These are phyloP conservation scores for Middelhovenomyces tepae DNA, from an alignment of 805 yeast species.

Conservation along the genomic window DNA sequence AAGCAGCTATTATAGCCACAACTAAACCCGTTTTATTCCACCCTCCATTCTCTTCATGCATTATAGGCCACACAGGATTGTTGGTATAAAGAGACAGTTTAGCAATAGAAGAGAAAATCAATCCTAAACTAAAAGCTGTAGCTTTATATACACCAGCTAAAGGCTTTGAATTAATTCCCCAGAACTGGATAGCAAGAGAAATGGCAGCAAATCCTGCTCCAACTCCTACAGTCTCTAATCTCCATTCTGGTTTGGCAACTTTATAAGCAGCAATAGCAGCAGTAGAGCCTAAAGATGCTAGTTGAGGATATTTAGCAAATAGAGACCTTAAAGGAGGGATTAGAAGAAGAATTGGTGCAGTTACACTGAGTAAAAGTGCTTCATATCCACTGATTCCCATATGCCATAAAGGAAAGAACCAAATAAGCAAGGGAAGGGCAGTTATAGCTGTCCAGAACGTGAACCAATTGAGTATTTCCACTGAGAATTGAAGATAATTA, in stretches of 20 bases:
- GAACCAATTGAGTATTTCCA: slow-evolving; percentile 49
- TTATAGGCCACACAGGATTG: slow-evolving; percentile 94
- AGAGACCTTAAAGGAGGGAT: slow-evolving; percentile 37
- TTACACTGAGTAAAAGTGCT: slow-evolving; percentile 48
- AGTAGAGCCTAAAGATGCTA: slow-evolving; percentile 45
- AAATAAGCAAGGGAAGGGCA: slow-evolving; percentile 73
- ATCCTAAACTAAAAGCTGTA: slow-evolving; percentile 58
- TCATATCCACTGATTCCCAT: slow-evolving; percentile 98
- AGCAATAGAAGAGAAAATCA: slow-evolving; percentile 60
- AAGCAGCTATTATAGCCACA: slow-evolving; percentile 54
- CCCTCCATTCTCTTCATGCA: slow-evolving; percentile 82
- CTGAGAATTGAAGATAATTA: slow-evolving; percentile 22
- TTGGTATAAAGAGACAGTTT: slow-evolving; percentile 74
- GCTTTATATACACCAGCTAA: slow-evolving; percentile 34
- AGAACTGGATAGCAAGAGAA: slow-evolving; percentile 48
- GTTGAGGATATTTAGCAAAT: slow-evolving; percentile 39
- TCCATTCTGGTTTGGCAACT: slow-evolving; percentile 56
- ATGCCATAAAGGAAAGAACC: slow-evolving; percentile 98
- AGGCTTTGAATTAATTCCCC: slow-evolving; percentile 29
- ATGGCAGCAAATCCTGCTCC: slow-evolving; percentile 60
- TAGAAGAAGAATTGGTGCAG: slow-evolving; percentile 50
- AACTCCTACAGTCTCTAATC: slow-evolving; percentile 55
- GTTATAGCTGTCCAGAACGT: slow-evolving; percentile 82
- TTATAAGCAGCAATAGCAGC: slow-evolving; percentile 72
- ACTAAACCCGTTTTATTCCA: slow-evolving; percentile 61